Conservation (phyloP, 495 filamentous ascomycete species). For the Monascus purpureus region DNA sequence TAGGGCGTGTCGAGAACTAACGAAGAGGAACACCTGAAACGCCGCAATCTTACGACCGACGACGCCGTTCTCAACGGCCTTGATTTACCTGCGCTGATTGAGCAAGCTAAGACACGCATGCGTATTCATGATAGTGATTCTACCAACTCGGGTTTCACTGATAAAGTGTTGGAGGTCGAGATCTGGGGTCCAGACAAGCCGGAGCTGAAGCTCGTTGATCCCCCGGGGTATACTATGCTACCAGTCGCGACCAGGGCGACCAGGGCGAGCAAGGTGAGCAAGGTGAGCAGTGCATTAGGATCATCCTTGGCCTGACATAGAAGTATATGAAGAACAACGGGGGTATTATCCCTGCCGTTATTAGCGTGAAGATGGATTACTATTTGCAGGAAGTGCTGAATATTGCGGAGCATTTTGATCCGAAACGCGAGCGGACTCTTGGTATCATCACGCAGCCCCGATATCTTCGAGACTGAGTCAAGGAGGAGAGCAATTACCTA, state of each 20-base stretch:
- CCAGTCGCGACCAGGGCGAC: constrained; percentile 18
- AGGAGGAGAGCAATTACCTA: constrained; percentile 36
- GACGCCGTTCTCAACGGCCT: constrained; percentile 8
- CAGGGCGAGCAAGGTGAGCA: constrained; percentile 14
- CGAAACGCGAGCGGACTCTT: constrained; percentile 30
- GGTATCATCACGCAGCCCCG: constrained; percentile 39
- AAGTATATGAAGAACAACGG: constrained; percentile 43
- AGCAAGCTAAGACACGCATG: constrained; percentile 36
- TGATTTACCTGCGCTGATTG: constrained; percentile 27
- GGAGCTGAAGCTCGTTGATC: constrained; percentile 53
- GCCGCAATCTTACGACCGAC: constrained; percentile 4
- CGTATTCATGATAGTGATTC: constrained; percentile 16
- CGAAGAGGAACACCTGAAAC: constrained; percentile 4
- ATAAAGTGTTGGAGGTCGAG: constrained; percentile 51
- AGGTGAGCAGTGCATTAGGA: constrained; percentile 13
- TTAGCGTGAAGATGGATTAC: constrained; percentile 37
- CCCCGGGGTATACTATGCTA: constrained; percentile 45
- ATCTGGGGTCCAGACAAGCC: constrained; percentile 43
- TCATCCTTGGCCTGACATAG: constrained; percentile 38
- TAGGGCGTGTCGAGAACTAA: constrained; percentile 14
- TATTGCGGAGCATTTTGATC: constrained; percentile 26
- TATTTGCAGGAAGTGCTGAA: constrained; percentile 36
- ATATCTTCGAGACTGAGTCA: constrained; percentile 17
- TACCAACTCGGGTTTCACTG: constrained; percentile 30
- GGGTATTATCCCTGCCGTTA: constrained; percentile 50